Percentiles rank a stretch among this genome's conserved stretches.
Conservation (phyloP, 139 green algal genomes). For the Picochlorum sp. region DNA sequence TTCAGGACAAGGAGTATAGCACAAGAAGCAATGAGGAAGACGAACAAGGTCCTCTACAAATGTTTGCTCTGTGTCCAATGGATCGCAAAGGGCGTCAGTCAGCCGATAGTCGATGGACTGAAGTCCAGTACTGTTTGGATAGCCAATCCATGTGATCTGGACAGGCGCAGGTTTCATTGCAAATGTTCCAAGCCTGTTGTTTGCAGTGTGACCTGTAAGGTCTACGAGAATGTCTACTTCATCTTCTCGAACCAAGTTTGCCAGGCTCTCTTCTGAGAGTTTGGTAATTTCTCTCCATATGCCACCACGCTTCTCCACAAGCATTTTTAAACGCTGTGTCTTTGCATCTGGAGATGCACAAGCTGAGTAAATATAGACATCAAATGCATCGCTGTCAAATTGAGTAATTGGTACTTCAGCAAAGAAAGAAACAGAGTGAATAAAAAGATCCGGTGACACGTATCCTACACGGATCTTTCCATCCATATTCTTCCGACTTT, state of each 20-base stretch:
- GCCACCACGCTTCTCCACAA: slow-evolving; percentile 43
- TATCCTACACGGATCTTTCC: slow-evolving; percentile 66
- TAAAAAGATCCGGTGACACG: slow-evolving; percentile 92
- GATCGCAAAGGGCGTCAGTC: slow-evolving; percentile 74
- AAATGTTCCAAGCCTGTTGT: slow-evolving; percentile 85
- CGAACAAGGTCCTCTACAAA: slow-evolving; percentile 76
- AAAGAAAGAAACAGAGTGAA: slow-evolving; percentile 95
- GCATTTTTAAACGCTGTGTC: slow-evolving; percentile 46
- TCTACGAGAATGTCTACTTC: slow-evolving; percentile 92
- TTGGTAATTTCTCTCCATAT: slow-evolving; percentile 48
- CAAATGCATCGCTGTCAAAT: slow-evolving; percentile 30
- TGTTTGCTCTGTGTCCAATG: slow-evolving; percentile 48
- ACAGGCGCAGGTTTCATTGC: slow-evolving; percentile 75
- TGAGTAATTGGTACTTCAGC: slow-evolving; percentile 76
- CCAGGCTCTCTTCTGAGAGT: slow-evolving; percentile 49
- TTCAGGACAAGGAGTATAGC: slow-evolving; percentile 82
- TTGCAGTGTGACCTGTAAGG: slow-evolving; percentile 92
- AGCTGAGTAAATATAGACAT: slow-evolving; percentile 47
- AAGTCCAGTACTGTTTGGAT: slow-evolving; percentile 94
- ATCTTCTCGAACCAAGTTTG: slow-evolving; percentile 39
- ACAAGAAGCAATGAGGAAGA: slow-evolving; percentile 89
- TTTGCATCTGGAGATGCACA: slow-evolving; percentile 59
- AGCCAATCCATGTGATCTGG: slow-evolving; percentile 95
- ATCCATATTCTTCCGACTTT: neutral
- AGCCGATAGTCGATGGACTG: slow-evolving; percentile 78